Conservation (phyloP, 768 basidiomycete genomes). For the Termitomyces eurrhizus region DNA sequence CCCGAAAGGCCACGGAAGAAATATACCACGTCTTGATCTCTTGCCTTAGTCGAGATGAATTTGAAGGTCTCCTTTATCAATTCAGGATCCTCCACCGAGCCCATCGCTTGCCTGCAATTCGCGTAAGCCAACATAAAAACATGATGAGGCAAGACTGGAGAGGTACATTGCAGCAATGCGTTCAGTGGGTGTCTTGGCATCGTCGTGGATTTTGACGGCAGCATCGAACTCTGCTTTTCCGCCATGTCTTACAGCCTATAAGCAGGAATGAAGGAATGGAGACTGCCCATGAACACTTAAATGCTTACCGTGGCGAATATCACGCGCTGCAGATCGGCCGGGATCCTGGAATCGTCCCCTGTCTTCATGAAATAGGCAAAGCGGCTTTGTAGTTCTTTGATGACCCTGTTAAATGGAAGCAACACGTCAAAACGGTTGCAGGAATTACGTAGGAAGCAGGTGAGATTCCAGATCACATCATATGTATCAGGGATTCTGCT, state of each 20-base stretch:
- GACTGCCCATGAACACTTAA: not conserved
- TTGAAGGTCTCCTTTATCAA: conserved; percentile 61
- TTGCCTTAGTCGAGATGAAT: conserved; percentile 50
- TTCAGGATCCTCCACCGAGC: conserved; percentile 48
- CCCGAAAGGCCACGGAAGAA: conserved; percentile 56
- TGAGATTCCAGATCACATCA: not conserved
- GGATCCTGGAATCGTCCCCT: conserved; percentile 73
- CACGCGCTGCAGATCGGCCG: conserved; percentile 67
- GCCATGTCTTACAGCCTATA: conserved; percentile 68
- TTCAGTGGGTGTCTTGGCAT: conserved; percentile 70
- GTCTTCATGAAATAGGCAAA: conserved; percentile 70
- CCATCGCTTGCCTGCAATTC: conserved; percentile 55
- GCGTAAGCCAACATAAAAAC: conserved; percentile 7
- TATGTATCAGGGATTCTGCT: not conserved
- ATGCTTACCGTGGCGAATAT: conserved; percentile 49
- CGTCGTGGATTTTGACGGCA: conserved; percentile 62
- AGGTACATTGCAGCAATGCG: conserved; percentile 68
- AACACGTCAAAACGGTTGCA: conserved; percentile 3
- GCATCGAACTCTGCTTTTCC: conserved; percentile 74
- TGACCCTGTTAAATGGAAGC: conserved; percentile 43
- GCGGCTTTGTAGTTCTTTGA: conserved; percentile 65
- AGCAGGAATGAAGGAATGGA: conserved; percentile 3
- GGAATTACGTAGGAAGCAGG: not conserved
- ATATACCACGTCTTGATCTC: conserved; percentile 60
- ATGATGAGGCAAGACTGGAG: not conserved